Evolutionary conservation across 2,329 filamentous ascomycete species (phyloP).

Genomic region (Aspergillus texensis): DNA sequence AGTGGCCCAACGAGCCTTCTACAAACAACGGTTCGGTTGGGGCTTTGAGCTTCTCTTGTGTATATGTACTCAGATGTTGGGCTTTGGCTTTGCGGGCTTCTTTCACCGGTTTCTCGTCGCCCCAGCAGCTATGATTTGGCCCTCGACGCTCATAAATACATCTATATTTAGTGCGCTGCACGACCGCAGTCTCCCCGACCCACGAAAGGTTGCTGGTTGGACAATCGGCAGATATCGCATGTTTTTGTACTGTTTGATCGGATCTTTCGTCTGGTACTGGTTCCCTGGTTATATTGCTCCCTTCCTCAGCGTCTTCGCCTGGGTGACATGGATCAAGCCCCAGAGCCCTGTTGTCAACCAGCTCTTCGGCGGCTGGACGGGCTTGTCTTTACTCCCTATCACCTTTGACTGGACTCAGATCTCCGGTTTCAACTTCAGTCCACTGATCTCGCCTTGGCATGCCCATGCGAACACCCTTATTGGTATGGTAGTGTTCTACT

Average conservation of each 20-base stretch:
- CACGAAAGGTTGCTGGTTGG: slow-evolving; percentile 63
- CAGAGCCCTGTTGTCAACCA: slow-evolving; percentile 71
- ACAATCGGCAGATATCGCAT: slow-evolving; percentile 66
- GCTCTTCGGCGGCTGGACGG: slow-evolving; percentile 70
- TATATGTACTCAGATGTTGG: slow-evolving; percentile 69
- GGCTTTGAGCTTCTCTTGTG: slow-evolving; percentile 67
- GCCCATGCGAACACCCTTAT: slow-evolving; percentile 74
- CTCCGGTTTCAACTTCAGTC: slow-evolving; percentile 68
- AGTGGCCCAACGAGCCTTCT: slow-evolving; percentile 70
- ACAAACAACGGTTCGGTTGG: slow-evolving; percentile 69
- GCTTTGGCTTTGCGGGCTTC: slow-evolving; percentile 70
- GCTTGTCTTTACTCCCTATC: slow-evolving; percentile 69
- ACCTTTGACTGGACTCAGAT: slow-evolving; percentile 79
- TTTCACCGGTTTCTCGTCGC: slow-evolving; percentile 63
- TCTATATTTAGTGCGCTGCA: slow-evolving; percentile 74
- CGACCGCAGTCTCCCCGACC: slow-evolving; percentile 60
- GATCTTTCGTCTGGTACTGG: slow-evolving; percentile 68
- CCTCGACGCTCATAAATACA: slow-evolving; percentile 66
- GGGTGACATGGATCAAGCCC: slow-evolving; percentile 72
- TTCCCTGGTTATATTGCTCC: slow-evolving; percentile 71
- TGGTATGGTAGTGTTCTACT: slow-evolving; percentile 67
- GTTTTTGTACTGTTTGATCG: slow-evolving; percentile 62
- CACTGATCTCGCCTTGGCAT: slow-evolving; percentile 71
- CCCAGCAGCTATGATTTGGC: slow-evolving; percentile 73
- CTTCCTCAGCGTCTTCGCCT: slow-evolving; percentile 70